Conservation (phyloP, 208 protist genomes). For the Leishmania tarentolae region DNA sequence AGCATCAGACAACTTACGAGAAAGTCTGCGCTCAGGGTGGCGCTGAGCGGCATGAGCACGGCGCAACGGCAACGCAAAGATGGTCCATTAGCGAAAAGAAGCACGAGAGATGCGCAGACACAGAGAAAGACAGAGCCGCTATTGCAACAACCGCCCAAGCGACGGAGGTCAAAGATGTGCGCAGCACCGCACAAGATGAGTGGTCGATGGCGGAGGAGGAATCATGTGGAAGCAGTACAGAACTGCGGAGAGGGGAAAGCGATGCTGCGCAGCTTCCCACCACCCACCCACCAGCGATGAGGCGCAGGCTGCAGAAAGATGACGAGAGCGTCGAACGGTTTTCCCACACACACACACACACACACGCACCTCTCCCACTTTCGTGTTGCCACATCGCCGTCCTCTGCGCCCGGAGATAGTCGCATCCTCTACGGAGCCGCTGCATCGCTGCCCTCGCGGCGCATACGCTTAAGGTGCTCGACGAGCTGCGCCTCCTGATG, state of each 20-base stretch:
- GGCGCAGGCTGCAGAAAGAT: not conserved
- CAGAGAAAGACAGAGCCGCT: not conserved
- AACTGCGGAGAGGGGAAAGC: too few relatives aligned
- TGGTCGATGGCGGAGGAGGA: not conserved
- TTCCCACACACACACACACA: too few relatives aligned
- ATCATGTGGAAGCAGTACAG: not conserved
- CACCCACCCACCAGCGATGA: not conserved
- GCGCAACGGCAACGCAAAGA: not conserved
- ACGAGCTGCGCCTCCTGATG: constrained; percentile 66
- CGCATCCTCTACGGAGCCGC: not conserved
- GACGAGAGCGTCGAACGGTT: not conserved
- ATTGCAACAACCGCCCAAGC: not conserved
- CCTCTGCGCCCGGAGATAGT: not conserved
- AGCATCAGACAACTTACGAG: not conserved
- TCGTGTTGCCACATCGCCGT: not conserved
- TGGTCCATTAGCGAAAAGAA: not conserved
- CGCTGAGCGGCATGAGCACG: not conserved
- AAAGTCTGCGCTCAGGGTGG: not conserved
- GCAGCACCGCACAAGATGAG: not conserved
- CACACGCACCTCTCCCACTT: not conserved
- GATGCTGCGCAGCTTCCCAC: not conserved
- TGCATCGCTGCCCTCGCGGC: constrained; percentile 32
- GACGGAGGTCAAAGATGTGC: not conserved
- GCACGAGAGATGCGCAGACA: not conserved
- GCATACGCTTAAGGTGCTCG: constrained; percentile 72